phyloP scores from a whole-genome alignment of 2,329 filamentous ascomycete species.

The Sclerotinia sclerotiorum region DNA sequence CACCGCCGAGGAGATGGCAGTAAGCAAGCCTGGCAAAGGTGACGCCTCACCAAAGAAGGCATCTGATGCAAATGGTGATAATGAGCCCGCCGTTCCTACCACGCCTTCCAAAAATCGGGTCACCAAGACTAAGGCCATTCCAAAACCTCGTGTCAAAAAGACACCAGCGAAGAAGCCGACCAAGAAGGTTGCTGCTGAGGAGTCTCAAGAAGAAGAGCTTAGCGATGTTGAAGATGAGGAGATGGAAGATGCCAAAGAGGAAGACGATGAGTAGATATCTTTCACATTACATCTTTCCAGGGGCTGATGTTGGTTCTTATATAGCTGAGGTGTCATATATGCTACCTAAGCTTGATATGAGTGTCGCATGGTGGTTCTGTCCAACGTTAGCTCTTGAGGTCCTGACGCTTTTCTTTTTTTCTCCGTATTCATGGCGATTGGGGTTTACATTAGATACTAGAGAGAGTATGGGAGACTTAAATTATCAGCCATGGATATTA shows the following conservation, averaged over 20 bases:
- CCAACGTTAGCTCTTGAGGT: not conserved
- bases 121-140: slow-evolving; percentile 18
- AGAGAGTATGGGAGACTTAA: not conserved
- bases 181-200: slow-evolving; percentile 17
- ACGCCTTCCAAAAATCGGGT: slow-evolving; percentile 25
- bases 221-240: slow-evolving; percentile 15
- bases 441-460: not conserved
- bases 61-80: slow-evolving; percentile 16
- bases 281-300: not conserved
- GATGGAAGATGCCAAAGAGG: not conserved
- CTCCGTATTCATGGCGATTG: not conserved
- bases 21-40: not conserved
- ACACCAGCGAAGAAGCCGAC: slow-evolving; percentile 25
- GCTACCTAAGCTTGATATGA: not conserved
- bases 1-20: slow-evolving; percentile 6
- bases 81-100: slow-evolving; percentile 19
- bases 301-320: not conserved
- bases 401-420: not conserved
- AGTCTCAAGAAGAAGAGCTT: slow-evolving; percentile 10
- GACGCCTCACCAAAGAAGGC: slow-evolving; percentile 14
- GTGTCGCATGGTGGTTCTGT: slow-evolving; percentile 12
- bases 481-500: slow-evolving; percentile 11
- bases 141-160: slow-evolving; percentile 27
- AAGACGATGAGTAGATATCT: not conserved
- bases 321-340: not conserved